Evolutionary conservation across 2,329 filamentous ascomycete genomes (phyloP).

Genomic region (Apiospora rasikravindrae): DNA sequence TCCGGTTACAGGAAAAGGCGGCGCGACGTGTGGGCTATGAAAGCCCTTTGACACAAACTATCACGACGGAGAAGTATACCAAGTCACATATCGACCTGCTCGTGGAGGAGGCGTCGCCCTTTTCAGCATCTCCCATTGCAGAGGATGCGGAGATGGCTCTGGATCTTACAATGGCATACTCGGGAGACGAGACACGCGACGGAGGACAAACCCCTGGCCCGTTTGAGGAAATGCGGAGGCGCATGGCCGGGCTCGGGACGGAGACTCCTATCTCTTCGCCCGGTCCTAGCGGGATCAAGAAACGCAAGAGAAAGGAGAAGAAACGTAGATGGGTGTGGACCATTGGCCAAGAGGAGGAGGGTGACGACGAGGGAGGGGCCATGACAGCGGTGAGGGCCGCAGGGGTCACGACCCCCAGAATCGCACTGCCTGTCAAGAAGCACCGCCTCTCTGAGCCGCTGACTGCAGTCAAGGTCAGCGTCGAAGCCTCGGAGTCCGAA

Average conservation of each 20-base stretch:
- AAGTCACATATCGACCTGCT: constrained; percentile 69
- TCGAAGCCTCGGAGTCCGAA: constrained; percentile 44
- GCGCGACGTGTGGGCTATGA: constrained; percentile 65
- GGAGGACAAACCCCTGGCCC: constrained; percentile 67
- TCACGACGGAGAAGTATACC: constrained; percentile 66
- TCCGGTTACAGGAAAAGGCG: constrained; percentile 59
- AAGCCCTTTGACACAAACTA: constrained; percentile 67
- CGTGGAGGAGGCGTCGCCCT: constrained; percentile 59
- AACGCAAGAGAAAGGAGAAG: constrained; percentile 62
- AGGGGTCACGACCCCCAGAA: constrained; percentile 26
- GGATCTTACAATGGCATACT: constrained; percentile 57
- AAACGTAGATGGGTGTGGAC: constrained; percentile 71
- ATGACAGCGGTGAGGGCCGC: constrained; percentile 46
- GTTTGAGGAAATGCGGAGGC: constrained; percentile 66
- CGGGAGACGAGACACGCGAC: constrained; percentile 60
- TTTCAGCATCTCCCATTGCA: constrained; percentile 44
- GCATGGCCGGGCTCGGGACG: constrained; percentile 56
- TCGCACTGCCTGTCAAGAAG: constrained; percentile 22
- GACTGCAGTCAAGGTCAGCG: constrained; percentile 38
- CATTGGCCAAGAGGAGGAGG: constrained; percentile 57
- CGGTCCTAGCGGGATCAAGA: constrained; percentile 52
- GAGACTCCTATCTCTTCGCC: constrained; percentile 49
- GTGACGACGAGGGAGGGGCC: constrained; percentile 47
- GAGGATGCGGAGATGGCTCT: constrained; percentile 49
- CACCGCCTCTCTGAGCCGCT: constrained; percentile 16